phyloP scores from a whole-genome alignment of 2,329 filamentous ascomycete genomes.

The Alternaria hordeiaustralica region DNA sequence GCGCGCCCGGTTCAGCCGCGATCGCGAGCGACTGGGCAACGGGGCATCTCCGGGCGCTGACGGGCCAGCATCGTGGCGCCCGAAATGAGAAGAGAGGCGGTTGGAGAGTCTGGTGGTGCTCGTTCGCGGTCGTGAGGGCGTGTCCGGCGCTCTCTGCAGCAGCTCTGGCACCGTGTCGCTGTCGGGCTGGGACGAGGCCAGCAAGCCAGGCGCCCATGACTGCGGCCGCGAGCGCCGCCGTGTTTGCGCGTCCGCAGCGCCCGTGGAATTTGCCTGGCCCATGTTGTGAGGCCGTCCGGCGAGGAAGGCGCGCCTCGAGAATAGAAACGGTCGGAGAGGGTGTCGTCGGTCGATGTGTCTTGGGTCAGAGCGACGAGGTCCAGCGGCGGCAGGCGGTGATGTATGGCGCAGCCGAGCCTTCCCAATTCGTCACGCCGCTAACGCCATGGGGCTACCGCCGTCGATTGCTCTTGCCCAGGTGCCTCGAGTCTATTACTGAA shows the following conservation, averaged over 20 bases:
- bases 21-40: conserved; percentile 32
- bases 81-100: conserved; percentile 37
- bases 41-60: conserved; percentile 24
- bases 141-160: conserved; percentile 16
- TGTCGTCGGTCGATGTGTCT: conserved; percentile 13
- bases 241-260: conserved; percentile 29
- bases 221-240: conserved; percentile 39
- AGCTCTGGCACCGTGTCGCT: conserved; percentile 31
- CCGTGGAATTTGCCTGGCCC: conserved; percentile 49
- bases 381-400: conserved; percentile 17
- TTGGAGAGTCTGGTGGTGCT: conserved; percentile 40
- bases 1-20: conserved; percentile 45
- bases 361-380: conserved; percentile 14
- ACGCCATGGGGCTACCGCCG: not conserved
- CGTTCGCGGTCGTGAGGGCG: conserved; percentile 25
- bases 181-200: conserved; percentile 21
- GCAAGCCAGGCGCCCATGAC: conserved; percentile 43
- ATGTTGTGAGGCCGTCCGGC: conserved; percentile 41
- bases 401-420: conserved; percentile 19
- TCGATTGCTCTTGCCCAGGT: conserved; percentile 4
- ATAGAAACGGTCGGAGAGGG: conserved; percentile 3
- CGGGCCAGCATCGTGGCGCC: conserved; percentile 41
- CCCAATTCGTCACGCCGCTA: conserved; percentile 8
- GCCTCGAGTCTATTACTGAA: conserved; percentile 5
- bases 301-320: conserved; percentile 27